These are phyloP conservation scores for Fusarium dimerum DNA, from an alignment of 2,329 filamentous ascomycete genomes.

Conservation along the genomic window DNA sequence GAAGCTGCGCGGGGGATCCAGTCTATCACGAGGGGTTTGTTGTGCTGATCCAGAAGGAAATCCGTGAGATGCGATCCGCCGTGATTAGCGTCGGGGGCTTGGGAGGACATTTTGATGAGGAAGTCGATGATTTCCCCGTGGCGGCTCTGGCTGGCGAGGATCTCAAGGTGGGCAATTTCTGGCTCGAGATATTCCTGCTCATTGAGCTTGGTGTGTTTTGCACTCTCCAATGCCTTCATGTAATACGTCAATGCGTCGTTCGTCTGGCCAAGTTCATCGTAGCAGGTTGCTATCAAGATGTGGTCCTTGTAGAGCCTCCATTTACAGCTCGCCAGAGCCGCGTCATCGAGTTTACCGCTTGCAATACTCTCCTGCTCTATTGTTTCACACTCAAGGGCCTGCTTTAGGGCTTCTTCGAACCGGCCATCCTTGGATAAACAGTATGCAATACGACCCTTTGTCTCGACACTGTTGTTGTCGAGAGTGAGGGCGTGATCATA, in stretches of 20 bases:
- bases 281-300: conserved; percentile 39
- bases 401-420: conserved; percentile 37
- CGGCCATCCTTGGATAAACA: conserved; percentile 40
- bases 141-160: conserved; percentile 39
- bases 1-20: conserved; percentile 44
- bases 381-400: conserved; percentile 39
- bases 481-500: conserved; percentile 39
- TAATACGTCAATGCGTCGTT: conserved; percentile 39
- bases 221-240: conserved; percentile 36
- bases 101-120: conserved; percentile 34
- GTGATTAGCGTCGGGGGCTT: conserved; percentile 24
- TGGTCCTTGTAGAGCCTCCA: conserved; percentile 46
- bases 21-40: conserved; percentile 36
- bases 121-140: conserved; percentile 38
- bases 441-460: conserved; percentile 42
- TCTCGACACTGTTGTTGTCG: conserved; percentile 41
- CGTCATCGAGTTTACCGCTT: conserved; percentile 24
- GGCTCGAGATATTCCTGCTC: conserved; percentile 39
- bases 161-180: conserved; percentile 38
- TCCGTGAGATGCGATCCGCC: conserved; percentile 35
- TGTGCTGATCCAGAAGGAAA: conserved; percentile 38
- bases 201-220: conserved; percentile 27
- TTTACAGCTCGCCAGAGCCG: conserved; percentile 30
- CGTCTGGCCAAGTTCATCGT: conserved; percentile 33
- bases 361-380: conserved; percentile 35